Evolutionary conservation across 1,284 basidiomycete genomes (phyloP), one percentile per base, ranked within the genome.

Genomic region (Coriolopsis trogii): DNA sequence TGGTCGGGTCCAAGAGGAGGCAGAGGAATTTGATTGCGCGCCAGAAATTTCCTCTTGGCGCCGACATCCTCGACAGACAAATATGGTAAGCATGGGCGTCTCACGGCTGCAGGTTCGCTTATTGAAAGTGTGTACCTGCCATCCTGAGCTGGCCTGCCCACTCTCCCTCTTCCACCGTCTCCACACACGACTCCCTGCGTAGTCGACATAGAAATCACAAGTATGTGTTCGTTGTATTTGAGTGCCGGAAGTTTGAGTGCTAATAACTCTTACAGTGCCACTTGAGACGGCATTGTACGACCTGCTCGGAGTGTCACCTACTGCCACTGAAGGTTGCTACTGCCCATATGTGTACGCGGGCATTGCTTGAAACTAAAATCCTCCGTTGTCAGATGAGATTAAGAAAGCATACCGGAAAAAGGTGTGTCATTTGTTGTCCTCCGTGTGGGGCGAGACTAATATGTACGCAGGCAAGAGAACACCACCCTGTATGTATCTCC

Each of bases 351-450:
- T 21, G 28, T 46, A 26, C 38, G 20, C 28, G 12, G 33, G 21
- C n/a, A 20, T 41, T n/a, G 23, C n/a, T 44, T 62, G 44, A 65
- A 37, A 13, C 31, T n/a, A n/a, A n/a, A n/a, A 5, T 6, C 4
- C n/a, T 24, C 30, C 30, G 34, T 29, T n/a, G 12, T 42, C 53
- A 91, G 90, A 75, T 59, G 92, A 96, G 60, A 92, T 97, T 66
- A 95, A 95, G 73, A 91, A 90, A 67, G 94, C 93, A 6, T 97
- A 97, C 68, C 87, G 89, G 67, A 89, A 83, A 75, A 94, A 93
- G 85, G 91, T 89, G 64, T 62, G 62, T 29, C 38, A 49, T 36
- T 56, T 23, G 20, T 53, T 45, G 7, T 15, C 20, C 12, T 13
- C 46, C 9, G 41, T 21, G 46, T 46, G 42, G 38, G 16, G 26